Percentiles rank a stretch among this genome's conserved stretches.
phyloP scores from a whole-genome alignment of 1,284 basidiomycete genomes.

The Trichosporon sp. region DNA sequence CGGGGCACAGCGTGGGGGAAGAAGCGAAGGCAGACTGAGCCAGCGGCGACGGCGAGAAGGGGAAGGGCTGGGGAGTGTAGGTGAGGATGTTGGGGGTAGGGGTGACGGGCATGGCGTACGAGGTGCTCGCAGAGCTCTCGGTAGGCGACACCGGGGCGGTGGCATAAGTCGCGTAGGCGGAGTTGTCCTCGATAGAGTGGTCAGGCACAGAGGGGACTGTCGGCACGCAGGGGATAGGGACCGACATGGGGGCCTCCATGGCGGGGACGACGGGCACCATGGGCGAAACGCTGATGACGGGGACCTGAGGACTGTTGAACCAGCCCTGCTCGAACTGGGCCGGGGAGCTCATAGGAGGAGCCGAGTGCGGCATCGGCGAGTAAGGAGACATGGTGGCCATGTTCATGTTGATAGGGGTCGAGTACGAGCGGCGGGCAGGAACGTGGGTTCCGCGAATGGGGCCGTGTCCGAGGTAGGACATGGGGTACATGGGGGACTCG shows the following conservation, averaged over 20 bases:
- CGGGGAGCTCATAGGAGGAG: slow-evolving; percentile 32
- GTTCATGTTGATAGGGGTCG: slow-evolving; percentile 22
- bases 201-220: slow-evolving; percentile 26
- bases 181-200: slow-evolving; percentile 11
- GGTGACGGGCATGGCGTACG: slow-evolving; percentile 23
- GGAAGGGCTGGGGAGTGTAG: slow-evolving; percentile 24
- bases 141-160: slow-evolving; percentile 25
- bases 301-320: slow-evolving; percentile 24
- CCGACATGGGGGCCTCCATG: slow-evolving; percentile 1
- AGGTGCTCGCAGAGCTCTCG: slow-evolving; percentile 19
- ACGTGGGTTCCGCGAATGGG: slow-evolving; percentile 24
- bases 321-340: slow-evolving; percentile 37
- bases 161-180: slow-evolving; percentile 11
- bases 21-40: slow-evolving; percentile 19
- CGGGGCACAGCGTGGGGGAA: slow-evolving; percentile 39
- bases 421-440: slow-evolving; percentile 32
- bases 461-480: slow-evolving; percentile 27
- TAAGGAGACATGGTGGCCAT: slow-evolving; percentile 24
- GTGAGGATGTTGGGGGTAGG: slow-evolving; percentile 23
- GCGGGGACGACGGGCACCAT: slow-evolving; percentile 11
- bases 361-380: slow-evolving; percentile 26
- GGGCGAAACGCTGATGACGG: slow-evolving; percentile 19
- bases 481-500: slow-evolving; percentile 22
- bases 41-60: slow-evolving; percentile 31
- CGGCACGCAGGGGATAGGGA: slow-evolving; percentile 1